phyloP scores from a whole-genome alignment of 345 rosid species.

The Eucalyptus cladocalyx region DNA sequence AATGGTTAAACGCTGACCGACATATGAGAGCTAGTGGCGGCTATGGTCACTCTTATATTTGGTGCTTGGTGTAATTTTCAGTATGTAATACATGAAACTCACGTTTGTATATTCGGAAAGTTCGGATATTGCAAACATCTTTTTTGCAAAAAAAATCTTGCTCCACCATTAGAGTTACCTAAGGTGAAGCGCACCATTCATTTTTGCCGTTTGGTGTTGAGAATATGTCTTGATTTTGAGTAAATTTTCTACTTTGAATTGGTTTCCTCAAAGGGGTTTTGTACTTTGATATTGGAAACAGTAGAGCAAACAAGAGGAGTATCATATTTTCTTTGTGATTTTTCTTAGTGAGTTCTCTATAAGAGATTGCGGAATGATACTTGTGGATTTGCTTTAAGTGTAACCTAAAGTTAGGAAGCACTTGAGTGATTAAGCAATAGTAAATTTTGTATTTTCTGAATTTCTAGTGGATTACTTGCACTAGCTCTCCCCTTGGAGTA shows the following conservation, averaged over 20 bases:
- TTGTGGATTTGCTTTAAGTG: too few species aligned
- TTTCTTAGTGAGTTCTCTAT: too few species aligned
- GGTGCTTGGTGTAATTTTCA: neutral
- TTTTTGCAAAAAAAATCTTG: neutral
- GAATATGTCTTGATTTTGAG: neutral
- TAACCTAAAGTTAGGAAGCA: neutral
- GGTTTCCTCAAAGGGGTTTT: neutral
- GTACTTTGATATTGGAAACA: too few species aligned
- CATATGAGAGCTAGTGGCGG: neutral
- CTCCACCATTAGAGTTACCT: neutral
- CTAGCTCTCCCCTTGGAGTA: neutral
- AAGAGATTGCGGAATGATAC: too few species aligned
- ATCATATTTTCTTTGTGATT: too few species aligned
- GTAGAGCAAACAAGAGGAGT: too few species aligned
- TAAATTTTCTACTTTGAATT: neutral
- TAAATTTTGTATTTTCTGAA: too few species aligned
- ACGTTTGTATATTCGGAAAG: neutral
- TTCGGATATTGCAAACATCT: neutral
- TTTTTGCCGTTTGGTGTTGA: neutral
- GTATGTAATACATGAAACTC: neutral
- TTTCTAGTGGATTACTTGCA: neutral
- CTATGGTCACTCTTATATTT: neutral
- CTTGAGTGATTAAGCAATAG: neutral
- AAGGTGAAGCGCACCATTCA: neutral
- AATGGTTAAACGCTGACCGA: neutral